Conservation (phyloP, 345 rosid genomes). For the Trapa incisa region DNA sequence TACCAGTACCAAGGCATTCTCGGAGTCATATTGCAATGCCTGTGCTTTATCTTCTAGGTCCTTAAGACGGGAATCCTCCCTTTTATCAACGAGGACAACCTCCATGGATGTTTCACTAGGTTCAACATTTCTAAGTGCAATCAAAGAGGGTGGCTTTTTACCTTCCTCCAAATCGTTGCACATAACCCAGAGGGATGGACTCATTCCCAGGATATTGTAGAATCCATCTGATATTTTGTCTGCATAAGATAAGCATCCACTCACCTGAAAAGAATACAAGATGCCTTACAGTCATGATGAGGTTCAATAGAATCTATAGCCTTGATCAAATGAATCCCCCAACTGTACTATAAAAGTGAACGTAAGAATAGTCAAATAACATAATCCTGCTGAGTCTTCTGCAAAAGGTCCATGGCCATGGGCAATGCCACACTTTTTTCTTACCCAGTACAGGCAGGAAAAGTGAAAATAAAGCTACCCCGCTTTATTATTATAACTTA, state of each 20-base stretch:
- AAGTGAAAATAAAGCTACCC: too few relatives aligned
- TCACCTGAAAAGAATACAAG: conserved; percentile 36
- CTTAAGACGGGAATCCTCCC: conserved; percentile 60
- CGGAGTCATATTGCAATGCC: conserved; percentile 59
- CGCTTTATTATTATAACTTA: too few relatives aligned
- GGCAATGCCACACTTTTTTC: not conserved
- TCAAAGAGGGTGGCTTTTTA: conserved; percentile 47
- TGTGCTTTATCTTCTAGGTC: conserved; percentile 85
- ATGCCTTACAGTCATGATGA: not conserved
- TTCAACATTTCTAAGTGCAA: conserved; percentile 57
- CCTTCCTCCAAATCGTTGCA: conserved; percentile 71
- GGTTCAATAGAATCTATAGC: not conserved
- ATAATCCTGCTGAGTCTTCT: not conserved
- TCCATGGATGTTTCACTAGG: conserved; percentile 68
- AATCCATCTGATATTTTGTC: conserved; percentile 90
- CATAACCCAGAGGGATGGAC: conserved; percentile 86
- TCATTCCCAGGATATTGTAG: conserved; percentile 87
- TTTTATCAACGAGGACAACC: conserved; percentile 67
- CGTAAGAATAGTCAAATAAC: not conserved
- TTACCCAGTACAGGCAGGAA: not conserved
- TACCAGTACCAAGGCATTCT: conserved; percentile 51
- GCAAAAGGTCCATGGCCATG: not conserved
- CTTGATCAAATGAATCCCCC: not conserved
- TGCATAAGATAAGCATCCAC: conserved; percentile 74
- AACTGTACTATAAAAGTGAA: not conserved